phyloP scores from a whole-genome alignment of 129 eudicot genomes.

The Tagetes patula region DNA sequence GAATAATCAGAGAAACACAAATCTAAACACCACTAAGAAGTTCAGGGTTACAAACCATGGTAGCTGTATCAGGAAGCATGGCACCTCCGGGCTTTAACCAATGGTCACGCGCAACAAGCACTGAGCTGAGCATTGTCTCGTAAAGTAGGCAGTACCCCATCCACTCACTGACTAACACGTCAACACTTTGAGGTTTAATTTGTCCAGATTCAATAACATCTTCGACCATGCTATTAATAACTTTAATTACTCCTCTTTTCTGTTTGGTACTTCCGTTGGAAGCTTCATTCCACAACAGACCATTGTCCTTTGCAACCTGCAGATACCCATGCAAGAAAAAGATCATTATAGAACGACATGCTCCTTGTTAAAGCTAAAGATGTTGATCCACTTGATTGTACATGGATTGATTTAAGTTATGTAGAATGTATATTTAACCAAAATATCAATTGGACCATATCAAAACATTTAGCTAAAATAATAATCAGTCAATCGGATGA shows the following conservation, averaged over 20 bases:
- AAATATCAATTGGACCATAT: not conserved
- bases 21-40: not conserved
- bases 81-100: constrained; percentile 99
- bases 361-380: too few species aligned
- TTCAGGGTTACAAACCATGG: constrained; percentile 64
- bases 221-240: constrained; percentile 89
- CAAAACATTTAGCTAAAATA: not conserved
- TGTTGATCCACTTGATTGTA: not conserved
- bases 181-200: constrained; percentile 65
- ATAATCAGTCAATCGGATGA: not conserved
- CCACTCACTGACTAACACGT: constrained; percentile 92
- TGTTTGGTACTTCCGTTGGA: constrained; percentile 14
- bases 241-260: constrained; percentile 52
- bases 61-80: constrained; percentile 89
- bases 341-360: not conserved
- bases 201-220: constrained; percentile 51
- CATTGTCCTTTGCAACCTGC: constrained; percentile 84
- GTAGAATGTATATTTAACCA: not conserved
- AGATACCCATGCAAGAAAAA: constrained; percentile 5
- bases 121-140: constrained; percentile 90
- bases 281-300: constrained; percentile 42
- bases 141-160: constrained; percentile 97
- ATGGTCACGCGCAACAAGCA: constrained; percentile 81
- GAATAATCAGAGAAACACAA: not conserved
- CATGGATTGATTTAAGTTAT: not conserved